These are phyloP conservation scores for Boletus reticuloceps DNA, from an alignment of 768 basidiomycete species.

Conservation along the genomic window DNA sequence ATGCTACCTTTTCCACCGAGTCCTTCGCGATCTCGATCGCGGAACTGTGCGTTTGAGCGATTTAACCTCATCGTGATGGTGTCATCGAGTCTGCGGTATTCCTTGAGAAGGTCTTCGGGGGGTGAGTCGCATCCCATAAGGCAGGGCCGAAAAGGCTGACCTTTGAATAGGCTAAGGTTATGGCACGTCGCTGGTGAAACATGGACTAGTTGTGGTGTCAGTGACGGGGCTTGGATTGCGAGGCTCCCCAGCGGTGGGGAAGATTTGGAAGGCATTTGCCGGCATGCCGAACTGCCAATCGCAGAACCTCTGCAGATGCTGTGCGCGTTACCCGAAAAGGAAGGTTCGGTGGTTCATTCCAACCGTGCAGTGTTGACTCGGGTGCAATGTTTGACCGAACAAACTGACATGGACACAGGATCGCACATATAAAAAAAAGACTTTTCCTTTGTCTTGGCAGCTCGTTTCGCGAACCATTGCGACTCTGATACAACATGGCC, in stretches of 20 bases:
- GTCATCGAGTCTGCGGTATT: conserved; percentile 81
- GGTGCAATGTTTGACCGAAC: background rate
- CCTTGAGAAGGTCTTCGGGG: conserved; percentile 68
- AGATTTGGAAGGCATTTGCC: conserved; percentile 41
- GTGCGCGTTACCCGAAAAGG: conserved; percentile 21
- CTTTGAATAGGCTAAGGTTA: conserved; percentile 78
- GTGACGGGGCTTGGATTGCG: conserved; percentile 62
- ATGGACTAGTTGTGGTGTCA: conserved; percentile 61
- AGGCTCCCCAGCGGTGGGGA: conserved; percentile 62
- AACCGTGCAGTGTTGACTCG: background rate
- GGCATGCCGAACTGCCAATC: conserved; percentile 29
- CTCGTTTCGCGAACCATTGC: conserved; percentile 18
- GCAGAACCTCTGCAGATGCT: conserved; percentile 13
- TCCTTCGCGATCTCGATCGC: conserved; percentile 64
- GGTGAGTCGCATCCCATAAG: conserved; percentile 12
- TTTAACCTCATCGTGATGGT: conserved; percentile 78
- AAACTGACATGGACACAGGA: background rate
- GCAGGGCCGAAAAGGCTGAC: conserved; percentile 9
- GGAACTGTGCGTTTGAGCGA: conserved; percentile 70
- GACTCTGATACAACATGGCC: conserved; percentile 11
- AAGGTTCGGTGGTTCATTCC: conserved; percentile 28
- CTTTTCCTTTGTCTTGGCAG: conserved; percentile 16
- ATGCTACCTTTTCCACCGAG: conserved; percentile 45
- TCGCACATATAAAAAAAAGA: background rate
- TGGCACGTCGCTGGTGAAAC: conserved; percentile 73